Evolutionary conservation across 2,329 filamentous ascomycete species (phyloP).

Genomic region (Bimuria novae-zelandiae): DNA sequence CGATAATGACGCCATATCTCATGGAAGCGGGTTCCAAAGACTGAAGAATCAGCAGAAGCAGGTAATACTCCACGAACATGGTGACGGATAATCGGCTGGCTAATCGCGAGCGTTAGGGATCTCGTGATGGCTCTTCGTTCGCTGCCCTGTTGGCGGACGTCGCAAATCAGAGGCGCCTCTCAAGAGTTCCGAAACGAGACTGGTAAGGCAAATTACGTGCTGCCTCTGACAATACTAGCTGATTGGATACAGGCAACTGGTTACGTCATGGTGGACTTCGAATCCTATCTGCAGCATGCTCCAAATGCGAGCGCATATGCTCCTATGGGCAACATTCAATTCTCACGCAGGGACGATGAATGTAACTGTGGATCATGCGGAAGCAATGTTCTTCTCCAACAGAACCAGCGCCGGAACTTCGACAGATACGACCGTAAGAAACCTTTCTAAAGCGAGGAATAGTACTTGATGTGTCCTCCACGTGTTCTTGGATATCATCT

Average conservation of each 20-base stretch:
- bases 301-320: slow-evolving; percentile 3
- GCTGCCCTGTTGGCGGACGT: neutral
- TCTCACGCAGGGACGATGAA: slow-evolving; percentile 7
- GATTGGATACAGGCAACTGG: slow-evolving; percentile 1
- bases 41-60: slow-evolving; percentile 6
- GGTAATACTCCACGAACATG: neutral
- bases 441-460: neutral
- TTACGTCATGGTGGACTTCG: slow-evolving; percentile 15
- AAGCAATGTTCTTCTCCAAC: neutral
- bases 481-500: slow-evolving; percentile 16
- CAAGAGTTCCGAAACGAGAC: neutral
- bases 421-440: neutral
- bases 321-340: slow-evolving; percentile 12
- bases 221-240: neutral
- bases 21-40: slow-evolving; percentile 17
- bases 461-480: slow-evolving; percentile 16
- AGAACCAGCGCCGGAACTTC: slow-evolving; percentile 9
- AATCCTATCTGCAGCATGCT: slow-evolving; percentile 16
- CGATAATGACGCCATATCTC: slow-evolving; percentile 11
- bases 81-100: neutral
- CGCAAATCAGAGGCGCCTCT: neutral
- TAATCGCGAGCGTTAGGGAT: neutral
- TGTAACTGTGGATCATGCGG: slow-evolving; percentile 13
- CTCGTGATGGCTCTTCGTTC: neutral
- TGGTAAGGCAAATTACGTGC: neutral